Base-by-base conservation (phyloP, 805 yeast genomes). In the Lipomyces sp. region DNA sequence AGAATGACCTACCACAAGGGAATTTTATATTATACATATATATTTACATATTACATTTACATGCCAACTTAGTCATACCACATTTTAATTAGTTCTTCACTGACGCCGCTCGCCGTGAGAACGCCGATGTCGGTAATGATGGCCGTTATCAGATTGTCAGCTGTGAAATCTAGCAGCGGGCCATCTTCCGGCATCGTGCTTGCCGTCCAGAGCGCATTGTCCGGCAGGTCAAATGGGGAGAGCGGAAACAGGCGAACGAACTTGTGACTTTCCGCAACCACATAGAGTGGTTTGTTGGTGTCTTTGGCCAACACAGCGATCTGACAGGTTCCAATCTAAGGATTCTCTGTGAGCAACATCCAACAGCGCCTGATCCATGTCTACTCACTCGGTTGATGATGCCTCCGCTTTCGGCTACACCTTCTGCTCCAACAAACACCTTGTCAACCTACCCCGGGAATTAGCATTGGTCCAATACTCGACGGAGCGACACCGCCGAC, bases 371-470 rank as follows among this genome's bases (percentile, higher is more conserved):
- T n/a, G n/a, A n/a, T n/a, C n/a, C n/a, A n/a, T n/a, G n/a, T n/a
- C 22, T 11, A 36, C 61, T 11, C 43, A 57, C 83, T 60, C 86
- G 90, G 69, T 93, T 93, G 60, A 93, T 91, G 42, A 95, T 88
- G 31, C 99, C 99, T 49, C 99, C 99, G 66, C 95, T 84, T 72
- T 93, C 99, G 2, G 96, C 95, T 2, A 93, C 99, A 60, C 99
- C 99, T 70, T 93, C 98, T 1, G 98, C 98, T 48, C 99, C 99
- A 59, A 93, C 93, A 58, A 93, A 78, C 3, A 93, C 86, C 68
- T 93, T 91, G 70, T 91, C 95, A 13, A 90, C 89, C 39, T 43
- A 14, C 5, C 14, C 29, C 4, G 24, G 13, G 5, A 10, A 22
- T 10, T 7, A 32, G 16, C 31, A n/a, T 7, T 24, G 16, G 8